A percentile compares a stretch with the other conserved stretches of the same genome.
phyloP scores from a whole-genome alignment of 176 grass and related monocot genomes.

The Oryza meridionalis region DNA sequence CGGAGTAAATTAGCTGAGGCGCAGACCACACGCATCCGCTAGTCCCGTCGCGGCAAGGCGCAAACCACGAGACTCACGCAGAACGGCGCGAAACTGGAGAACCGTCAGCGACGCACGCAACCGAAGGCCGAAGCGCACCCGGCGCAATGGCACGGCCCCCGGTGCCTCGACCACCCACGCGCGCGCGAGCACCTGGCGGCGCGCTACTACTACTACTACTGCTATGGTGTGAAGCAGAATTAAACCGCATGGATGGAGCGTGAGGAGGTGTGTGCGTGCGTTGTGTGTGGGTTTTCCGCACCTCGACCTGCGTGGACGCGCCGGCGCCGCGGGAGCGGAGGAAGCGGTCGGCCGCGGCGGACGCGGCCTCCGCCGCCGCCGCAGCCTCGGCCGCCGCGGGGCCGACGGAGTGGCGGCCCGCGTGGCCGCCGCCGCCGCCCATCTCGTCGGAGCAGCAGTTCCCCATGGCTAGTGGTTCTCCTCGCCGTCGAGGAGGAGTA shows the following conservation, averaged over 20 bases:
- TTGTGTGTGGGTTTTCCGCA: conserved; percentile 25
- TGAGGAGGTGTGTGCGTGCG: no score
- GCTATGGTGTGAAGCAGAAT: neutral
- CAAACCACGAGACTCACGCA: neutral
- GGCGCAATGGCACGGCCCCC: neutral
- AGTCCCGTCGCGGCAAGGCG: neutral
- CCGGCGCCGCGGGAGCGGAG: conserved; percentile 70
- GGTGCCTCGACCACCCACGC: no score
- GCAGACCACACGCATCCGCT: neutral
- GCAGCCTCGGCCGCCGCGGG: conserved; percentile 37
- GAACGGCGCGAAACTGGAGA: neutral
- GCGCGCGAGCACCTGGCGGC: no score
- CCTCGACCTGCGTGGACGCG: conserved; percentile 92
- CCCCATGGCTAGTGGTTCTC: conserved; percentile 52
- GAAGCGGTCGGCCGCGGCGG: conserved; percentile 69
- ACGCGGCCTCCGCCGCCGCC: conserved; percentile 32
- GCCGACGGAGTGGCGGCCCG: conserved; percentile 54
- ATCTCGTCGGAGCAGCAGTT: conserved; percentile 90
- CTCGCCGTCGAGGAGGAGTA: conserved; percentile 21
- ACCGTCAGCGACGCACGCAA: neutral
- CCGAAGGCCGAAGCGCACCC: no score
- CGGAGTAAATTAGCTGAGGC: neutral
- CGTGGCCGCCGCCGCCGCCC: conserved; percentile 30
- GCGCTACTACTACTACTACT: no score
- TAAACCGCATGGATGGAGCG: neutral